Evolutionary conservation across 2,329 filamentous ascomycete species (phyloP), one percentile per base, ranked within the genome.

Genomic region (Sclerotinia trifoliorum): DNA sequence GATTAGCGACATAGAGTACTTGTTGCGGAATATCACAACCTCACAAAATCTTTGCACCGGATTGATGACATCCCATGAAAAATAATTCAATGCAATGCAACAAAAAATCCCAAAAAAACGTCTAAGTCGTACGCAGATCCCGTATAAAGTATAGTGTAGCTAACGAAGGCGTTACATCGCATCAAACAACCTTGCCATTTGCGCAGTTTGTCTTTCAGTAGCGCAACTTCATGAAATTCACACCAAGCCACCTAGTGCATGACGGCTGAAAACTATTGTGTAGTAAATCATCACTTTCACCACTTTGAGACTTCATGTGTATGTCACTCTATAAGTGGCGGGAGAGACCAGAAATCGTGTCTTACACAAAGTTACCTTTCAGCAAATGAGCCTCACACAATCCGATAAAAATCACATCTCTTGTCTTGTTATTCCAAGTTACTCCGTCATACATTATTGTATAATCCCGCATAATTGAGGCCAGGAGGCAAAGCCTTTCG

Each of bases 221-320:
- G 15, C 26, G 39, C 24, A 29, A 58, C 8, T 13, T 26, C 5
- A 5, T 26, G 52, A 21, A 19, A 54, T 4, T 32, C 5, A 46
- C 44, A 21, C 39, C 15, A 60, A 60, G 56, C 56, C 56, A 60
- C 15, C 57, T 60, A 42, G 21, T 4, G 10, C 26, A 61, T 61
- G 17, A 48, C 19, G 11, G 57, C 42, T 61, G 13, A 61, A 49
- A 61, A 3, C 19, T 24, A 35, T 61, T 24, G 21, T 21, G 2
- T 10, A 35, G 29, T 55, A 19, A 32, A 55, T 32, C 17, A 6
- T 29, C 21, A 17, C 6, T 24, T 61, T 35, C 8, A 35, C 26
- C 13, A 7, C 19, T n/a, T 48, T 13, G 11, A 48, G 21, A n/a
- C 6, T n/a, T 32, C 10, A 19, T 15, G 48, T 32, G 42, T 5